A percentile compares a stretch with the other conserved stretches of the same genome.
Conservation (phyloP, 345 rosid genomes). For the Iberis pinnata region DNA sequence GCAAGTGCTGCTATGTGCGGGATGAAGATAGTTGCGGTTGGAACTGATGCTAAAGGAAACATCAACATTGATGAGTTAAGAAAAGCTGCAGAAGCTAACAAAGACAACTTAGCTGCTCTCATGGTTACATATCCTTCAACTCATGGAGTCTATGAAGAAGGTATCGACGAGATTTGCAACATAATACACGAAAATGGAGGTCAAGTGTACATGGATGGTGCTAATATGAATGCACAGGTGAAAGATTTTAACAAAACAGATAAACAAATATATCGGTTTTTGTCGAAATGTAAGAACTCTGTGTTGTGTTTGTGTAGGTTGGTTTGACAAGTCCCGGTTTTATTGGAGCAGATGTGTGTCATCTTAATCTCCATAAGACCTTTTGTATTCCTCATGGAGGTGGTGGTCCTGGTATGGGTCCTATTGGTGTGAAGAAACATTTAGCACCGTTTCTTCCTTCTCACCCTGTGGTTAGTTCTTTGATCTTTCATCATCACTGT, state of each 20-base stretch:
- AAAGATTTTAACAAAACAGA: constrained; percentile 57
- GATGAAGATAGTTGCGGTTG: constrained; percentile 90
- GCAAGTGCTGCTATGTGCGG: constrained; percentile 99
- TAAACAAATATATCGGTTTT: constrained; percentile 79
- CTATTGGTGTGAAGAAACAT: constrained; percentile 96
- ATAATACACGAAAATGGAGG: constrained; percentile 95
- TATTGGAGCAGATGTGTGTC: constrained; percentile 99
- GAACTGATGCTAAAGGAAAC: constrained; percentile 97
- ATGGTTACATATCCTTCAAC: constrained; percentile 99
- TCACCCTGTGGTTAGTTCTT: constrained; percentile 84
- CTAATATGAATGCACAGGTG: constrained; percentile 99
- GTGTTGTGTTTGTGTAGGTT: constrained; percentile 39
- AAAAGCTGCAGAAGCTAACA: constrained; percentile 90
- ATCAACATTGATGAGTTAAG: constrained; percentile 80
- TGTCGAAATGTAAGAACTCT: constrained; percentile 78
- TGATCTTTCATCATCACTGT: constrained; percentile 7
- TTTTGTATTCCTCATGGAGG: constrained; percentile 99
- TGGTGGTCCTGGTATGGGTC: constrained; percentile 99
- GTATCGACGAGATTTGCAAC: constrained; percentile 88
- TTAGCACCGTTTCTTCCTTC: constrained; percentile 95
- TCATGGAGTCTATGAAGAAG: constrained; percentile 96
- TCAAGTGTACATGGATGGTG: constrained; percentile 99
- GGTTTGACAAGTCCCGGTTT: constrained; percentile 97
- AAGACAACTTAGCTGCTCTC: constrained; percentile 80
- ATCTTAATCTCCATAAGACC: constrained; percentile 97